Base-by-base conservation (phyloP, 2,329 filamentous ascomycete genomes). In the Epichloe typhina region DNA sequence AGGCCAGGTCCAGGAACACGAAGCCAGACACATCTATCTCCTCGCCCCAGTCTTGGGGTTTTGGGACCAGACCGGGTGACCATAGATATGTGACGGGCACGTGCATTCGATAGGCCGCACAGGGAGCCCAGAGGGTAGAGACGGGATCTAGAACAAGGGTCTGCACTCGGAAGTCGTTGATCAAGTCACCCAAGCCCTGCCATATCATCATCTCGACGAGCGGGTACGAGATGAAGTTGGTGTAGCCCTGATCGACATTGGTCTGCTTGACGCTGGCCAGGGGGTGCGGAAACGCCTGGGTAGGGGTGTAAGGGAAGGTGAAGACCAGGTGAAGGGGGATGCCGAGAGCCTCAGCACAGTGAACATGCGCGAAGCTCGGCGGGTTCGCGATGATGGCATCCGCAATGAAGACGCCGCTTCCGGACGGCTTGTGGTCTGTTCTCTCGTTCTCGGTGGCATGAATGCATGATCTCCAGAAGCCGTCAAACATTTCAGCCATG, bases 341-440 rank as follows among this genome's bases (percentile, higher is more conserved):
- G 0, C 86, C 86, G 23, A 93, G 64, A 26, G 84, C 80, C 65
- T 93, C 86, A 0, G 87, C 87, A 55, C 86, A 88, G 65, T 89
- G 86, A 1, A 89, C 72, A 60, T 89, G 86, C 0, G 83, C 84
- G 64, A 90, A 88, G 55, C 78, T 83, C 0, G 85, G 85, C 0
- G 87, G 87, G 56, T 93, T 93, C 0, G 87, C 86, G 53, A 93
- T 91, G 58, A 93, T 91, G n/a, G 80, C 83, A 61, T 93, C 82
- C 0, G 83, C 83, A 15, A 86, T 70, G 58, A 86, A 86, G 0
- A 79, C 76, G 15, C 72, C 62, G 55, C 75, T 80, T 6, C 73
- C 64, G 1, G 79, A 82, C 33, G 77, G 59, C 57, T 83, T 86
- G 12, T 71, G 67, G 1, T 67, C 60, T 59, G 86, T 79, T 21